Base-by-base conservation (phyloP, 228 moss, liverwort and hornwort genomes). In the Sphagnum magellanicum region DNA sequence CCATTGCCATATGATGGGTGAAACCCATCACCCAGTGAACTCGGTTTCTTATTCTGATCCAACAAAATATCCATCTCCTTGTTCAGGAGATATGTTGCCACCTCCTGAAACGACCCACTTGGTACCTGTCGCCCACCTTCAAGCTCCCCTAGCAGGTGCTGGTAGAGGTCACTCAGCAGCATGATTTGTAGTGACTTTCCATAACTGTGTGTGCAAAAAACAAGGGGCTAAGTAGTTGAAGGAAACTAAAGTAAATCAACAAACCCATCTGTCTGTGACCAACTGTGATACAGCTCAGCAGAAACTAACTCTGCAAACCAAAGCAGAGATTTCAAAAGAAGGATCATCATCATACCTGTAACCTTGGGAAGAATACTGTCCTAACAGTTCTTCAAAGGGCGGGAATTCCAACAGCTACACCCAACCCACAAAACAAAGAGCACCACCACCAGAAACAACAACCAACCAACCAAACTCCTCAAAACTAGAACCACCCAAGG, bases 121-220 rank as follows among this genome's bases (percentile, higher is more conserved):
- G 93, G 97, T 68, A 98, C 78, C 6, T 91, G 81, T 67, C 97
- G 81, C 79, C 93, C 92, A 52, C 87, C 91, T 64, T 80, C 78
- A 63, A 89, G 80, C 66, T 90, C 97, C 59, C 97, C 93, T 81
- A 86, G 91, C 70, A 98, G 79, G 73, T 93, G 97, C 69, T 93
- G 87, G 79, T 90, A 93, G 68, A 98, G 91, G 75, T 98, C 97
- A 71, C 83, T 90, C 61, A 98, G 52, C 66, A 98, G 88, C 93
- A 98, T 82, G 53, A 82, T 79, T 69, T 93, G 88, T 7, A 90
- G 78, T 63, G 82, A 87, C 74, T 85, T 93, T 63, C 93, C 97
- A 74, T 87, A 85, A 74, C 97, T 98, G 32, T 32, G 32, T 32
- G 32, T 32, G 76, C 50, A 67, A 65, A 66, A 72, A 14, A 64